phyloP scores from a whole-genome alignment of 2,329 filamentous ascomycete species.

The Trichoderma koningiopsis region DNA sequence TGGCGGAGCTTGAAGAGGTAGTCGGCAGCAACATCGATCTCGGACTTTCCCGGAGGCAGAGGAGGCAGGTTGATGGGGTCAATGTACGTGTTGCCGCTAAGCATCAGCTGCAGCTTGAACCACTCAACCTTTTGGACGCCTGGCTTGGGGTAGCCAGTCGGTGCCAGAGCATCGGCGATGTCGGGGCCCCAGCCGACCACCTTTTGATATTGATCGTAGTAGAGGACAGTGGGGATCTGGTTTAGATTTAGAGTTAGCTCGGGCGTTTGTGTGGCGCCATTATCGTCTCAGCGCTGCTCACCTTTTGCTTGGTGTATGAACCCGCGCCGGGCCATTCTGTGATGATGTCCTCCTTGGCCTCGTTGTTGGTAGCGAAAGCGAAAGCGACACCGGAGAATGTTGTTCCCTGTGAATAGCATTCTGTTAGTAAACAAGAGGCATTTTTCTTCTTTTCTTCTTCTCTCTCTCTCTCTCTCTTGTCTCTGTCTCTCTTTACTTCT shows the following conservation, averaged over 20 bases:
- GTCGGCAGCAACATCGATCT: slow-evolving; percentile 98
- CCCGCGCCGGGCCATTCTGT: slow-evolving; percentile 98
- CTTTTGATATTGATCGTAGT: slow-evolving; percentile 99
- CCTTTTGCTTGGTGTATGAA: slow-evolving; percentile 98
- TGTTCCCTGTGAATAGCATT: slow-evolving; percentile 65
- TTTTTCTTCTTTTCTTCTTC: background rate
- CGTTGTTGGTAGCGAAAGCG: slow-evolving; percentile 95
- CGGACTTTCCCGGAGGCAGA: slow-evolving; percentile 94
- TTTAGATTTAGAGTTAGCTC: slow-evolving; percentile 20
- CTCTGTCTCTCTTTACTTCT: background rate
- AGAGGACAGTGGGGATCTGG: slow-evolving; percentile 97
- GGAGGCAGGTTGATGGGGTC: slow-evolving; percentile 98
- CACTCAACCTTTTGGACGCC: slow-evolving; percentile 99
- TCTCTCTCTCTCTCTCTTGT: background rate
- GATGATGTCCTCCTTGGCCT: slow-evolving; percentile 98
- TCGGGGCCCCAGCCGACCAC: slow-evolving; percentile 99
- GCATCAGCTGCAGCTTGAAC: slow-evolving; percentile 99
- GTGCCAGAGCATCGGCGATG: slow-evolving; percentile 93
- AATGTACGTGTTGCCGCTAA: slow-evolving; percentile 98
- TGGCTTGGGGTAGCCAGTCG: slow-evolving; percentile 95
- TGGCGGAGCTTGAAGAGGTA: slow-evolving; percentile 98
- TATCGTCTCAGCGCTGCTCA: slow-evolving; percentile 39
- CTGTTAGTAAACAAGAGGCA: background rate
- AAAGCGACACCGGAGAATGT: slow-evolving; percentile 98
- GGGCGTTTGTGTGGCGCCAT: background rate